Evolutionary conservation across 306 rosid genomes (phyloP), one percentile per base, ranked within the genome.

Genomic region (Castanopsis chinensis): DNA sequence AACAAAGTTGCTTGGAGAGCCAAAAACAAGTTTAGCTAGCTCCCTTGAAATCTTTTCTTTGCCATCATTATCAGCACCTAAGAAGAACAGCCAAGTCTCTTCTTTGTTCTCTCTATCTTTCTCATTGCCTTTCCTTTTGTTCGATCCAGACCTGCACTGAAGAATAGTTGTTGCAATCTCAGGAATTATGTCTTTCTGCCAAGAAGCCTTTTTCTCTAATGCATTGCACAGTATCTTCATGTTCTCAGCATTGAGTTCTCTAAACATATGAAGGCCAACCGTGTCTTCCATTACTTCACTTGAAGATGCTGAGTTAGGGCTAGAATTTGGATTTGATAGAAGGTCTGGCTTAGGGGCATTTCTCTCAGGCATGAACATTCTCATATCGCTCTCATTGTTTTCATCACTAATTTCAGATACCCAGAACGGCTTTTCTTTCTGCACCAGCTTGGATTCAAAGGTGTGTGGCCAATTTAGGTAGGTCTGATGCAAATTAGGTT

Each of bases 291-390:
- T 49, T 77, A 88, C 90, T 73, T 93, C 97, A 78, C 98, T 93
- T 23, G 98, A 91, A 67, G 97, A 93, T 30, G 98, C 97, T 25
- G 97, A 93, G 79, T 93, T 93, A 2, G 98, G 98, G 69, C 97
- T 91, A 0, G 98, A 93, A 78, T 93, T 93, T 0, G 98, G 97
- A 74, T 91, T 93, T 52, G 97, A 93, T 58, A 93, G 80, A 49
- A 93, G 97, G 8, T 90, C 97, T 7, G 98, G 98, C n/a, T 89
- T 93, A 15, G 88, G 83, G 35, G 74, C 82, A 80, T 78, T 75
- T 53, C 77, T 76, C 3, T 78, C 82, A 49, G 91, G 89, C 77
- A 85, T 86, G 86, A 88, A 80, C 86, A 82, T 78, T 71, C 86
- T 89, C 13, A 90, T 73, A 85, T 83, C 83, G 78, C 85, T 77